These are phyloP conservation scores for Epichloe elymi DNA, from an alignment of 2,329 filamentous ascomycete species.

Conservation along the genomic window DNA sequence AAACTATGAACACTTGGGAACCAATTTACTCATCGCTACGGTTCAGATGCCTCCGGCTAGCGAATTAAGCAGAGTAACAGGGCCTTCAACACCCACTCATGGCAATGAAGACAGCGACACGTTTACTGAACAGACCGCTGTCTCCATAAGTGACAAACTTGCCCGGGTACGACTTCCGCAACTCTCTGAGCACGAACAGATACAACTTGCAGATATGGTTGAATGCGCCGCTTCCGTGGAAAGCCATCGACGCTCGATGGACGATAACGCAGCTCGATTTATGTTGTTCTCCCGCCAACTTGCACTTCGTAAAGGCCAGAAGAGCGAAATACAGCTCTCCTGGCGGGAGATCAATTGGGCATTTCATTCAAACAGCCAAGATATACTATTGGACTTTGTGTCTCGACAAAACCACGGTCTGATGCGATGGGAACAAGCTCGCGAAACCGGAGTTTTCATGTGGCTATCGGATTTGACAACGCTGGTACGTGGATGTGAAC, in stretches of 20 bases:
- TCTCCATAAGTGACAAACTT: slow-evolving; percentile 63
- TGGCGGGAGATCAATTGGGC: slow-evolving; percentile 80
- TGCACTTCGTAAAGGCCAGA: slow-evolving; percentile 53
- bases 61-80: slow-evolving; percentile 17
- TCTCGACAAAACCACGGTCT: slow-evolving; percentile 65
- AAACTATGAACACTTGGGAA: too few species aligned
- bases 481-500: slow-evolving; percentile 44
- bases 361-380: slow-evolving; percentile 73
- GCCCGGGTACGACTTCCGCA: slow-evolving; percentile 62
- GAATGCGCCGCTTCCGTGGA: slow-evolving; percentile 78
- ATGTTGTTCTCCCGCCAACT: slow-evolving; percentile 80
- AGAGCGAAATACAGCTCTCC: slow-evolving; percentile 51
- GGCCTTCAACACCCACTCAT: slow-evolving; percentile 25
- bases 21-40: background rate
- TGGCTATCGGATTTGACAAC: slow-evolving; percentile 73
- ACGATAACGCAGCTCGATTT: slow-evolving; percentile 79
- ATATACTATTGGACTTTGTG: slow-evolving; percentile 77
- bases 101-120: slow-evolving; percentile 37
- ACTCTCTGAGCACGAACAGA: slow-evolving; percentile 74
- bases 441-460: slow-evolving; percentile 84
- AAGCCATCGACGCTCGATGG: slow-evolving; percentile 75
- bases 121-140: slow-evolving; percentile 59
- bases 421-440: slow-evolving; percentile 73
- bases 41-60: background rate
- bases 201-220: slow-evolving; percentile 69